Base-by-base conservation (phyloP, 139 green algal genomes). In the Auxenochlorella pyrenoidosa region DNA sequence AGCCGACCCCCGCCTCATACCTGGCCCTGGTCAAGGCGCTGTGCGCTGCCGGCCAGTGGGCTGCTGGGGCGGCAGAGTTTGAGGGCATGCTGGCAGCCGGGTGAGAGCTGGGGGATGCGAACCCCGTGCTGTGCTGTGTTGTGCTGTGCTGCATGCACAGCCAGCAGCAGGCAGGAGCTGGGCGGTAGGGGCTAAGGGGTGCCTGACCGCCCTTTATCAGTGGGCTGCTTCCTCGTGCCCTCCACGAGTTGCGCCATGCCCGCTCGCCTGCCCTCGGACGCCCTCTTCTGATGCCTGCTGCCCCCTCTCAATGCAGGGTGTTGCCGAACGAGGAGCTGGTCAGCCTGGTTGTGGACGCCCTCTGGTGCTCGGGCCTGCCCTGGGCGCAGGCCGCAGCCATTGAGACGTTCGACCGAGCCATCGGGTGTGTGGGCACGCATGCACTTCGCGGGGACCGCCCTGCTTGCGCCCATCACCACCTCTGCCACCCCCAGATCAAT, bases 31-130 rank as follows among this genome's bases (percentile, higher is more conserved):
- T 66, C 47, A 19, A 47, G 79, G 92, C 92, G 21, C 92, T 88
- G 63, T 79, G 91, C 76, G 83, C 68, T 34, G 92, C 87, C 24
- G 93, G 93, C 21, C 88, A 95, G 88, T 94, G 92, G 93, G 79
- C 59, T 4, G 79, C 83, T 82, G 59, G 44, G 90, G 78, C 88
- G 92, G 70, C 91, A 93, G 2, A 94, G 95, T 78, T 66, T 66
- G 93, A 97, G 86, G 83, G 84, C 65, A 96, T 97, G 95, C 92
- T 95, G 89, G 75, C 63, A 1, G 70, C 84, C 78, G 82, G 89
- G 54, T 92, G 88, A 78, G 75, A 84, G 68, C 86, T 93, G 19
- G 86, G 90, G n/a, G n/a, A n/a, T n/a, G n/a, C n/a, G n/a, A n/a
- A n/a, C n/a, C n/a, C n/a, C n/a, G n/a, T n/a, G n/a, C n/a, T n/a